Percentiles rank a stretch among this genome's conserved stretches.
phyloP scores from a whole-genome alignment of 2,329 filamentous ascomycete genomes.

The Rutstroemia sp. region DNA sequence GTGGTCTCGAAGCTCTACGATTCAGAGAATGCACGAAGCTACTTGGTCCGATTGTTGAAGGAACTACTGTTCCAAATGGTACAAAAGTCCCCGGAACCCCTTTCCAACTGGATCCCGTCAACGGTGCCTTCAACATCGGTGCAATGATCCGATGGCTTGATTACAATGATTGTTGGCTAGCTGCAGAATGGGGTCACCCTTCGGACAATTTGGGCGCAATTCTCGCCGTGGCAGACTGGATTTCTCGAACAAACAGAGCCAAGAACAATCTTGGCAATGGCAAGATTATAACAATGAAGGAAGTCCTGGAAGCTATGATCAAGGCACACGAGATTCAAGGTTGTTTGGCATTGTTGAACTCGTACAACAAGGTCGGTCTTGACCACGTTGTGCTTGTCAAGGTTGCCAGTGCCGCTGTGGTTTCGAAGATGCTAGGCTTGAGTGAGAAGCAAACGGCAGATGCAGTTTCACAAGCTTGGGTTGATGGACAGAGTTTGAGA shows the following conservation, averaged over 20 bases:
- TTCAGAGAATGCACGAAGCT: slow-evolving; percentile 97
- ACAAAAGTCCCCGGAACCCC: slow-evolving; percentile 85
- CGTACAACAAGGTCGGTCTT: slow-evolving; percentile 95
- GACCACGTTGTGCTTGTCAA: slow-evolving; percentile 98
- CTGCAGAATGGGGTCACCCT: slow-evolving; percentile 97
- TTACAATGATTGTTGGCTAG: slow-evolving; percentile 99
- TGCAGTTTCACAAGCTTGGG: slow-evolving; percentile 94
- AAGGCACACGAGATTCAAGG: slow-evolving; percentile 99
- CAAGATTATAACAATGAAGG: slow-evolving; percentile 80
- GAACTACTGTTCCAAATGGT: slow-evolving; percentile 86
- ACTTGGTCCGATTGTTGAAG: slow-evolving; percentile 83
- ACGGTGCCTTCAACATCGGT: slow-evolving; percentile 97
- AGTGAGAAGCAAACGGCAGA: slow-evolving; percentile 86
- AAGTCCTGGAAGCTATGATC: slow-evolving; percentile 95
- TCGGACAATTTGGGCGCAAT: slow-evolving; percentile 98
- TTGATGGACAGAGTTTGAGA: slow-evolving; percentile 89
- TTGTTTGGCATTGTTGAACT: slow-evolving; percentile 93
- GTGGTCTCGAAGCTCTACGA: slow-evolving; percentile 87
- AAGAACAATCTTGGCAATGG: slow-evolving; percentile 75
- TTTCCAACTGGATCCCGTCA: slow-evolving; percentile 91
- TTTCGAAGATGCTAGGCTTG: slow-evolving; percentile 90
- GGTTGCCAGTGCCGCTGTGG: slow-evolving; percentile 88
- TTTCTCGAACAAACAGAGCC: slow-evolving; percentile 78
- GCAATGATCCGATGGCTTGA: slow-evolving; percentile 99
- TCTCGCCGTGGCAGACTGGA: slow-evolving; percentile 93